Evolutionary conservation across 2,329 filamentous ascomycete species (phyloP).

Genomic region (Colletotrichum sp.): DNA sequence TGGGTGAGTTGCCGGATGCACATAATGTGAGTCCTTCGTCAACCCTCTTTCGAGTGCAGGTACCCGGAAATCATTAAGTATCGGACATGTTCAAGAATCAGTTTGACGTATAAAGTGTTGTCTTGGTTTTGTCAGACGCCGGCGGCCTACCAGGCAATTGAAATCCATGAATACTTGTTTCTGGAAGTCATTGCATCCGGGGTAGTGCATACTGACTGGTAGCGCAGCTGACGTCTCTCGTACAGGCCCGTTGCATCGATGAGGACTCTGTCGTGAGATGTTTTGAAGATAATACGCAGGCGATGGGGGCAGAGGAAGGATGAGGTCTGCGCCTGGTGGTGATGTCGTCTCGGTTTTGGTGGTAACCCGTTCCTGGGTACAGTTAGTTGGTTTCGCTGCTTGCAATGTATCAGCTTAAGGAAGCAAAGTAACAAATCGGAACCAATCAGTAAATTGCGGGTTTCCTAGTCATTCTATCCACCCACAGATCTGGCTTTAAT

Average conservation of each 20-base stretch:
- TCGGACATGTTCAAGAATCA: rapidly evolving
- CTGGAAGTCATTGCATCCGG: background rate
- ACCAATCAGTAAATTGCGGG: background rate
- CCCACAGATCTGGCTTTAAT: background rate
- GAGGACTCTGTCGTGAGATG: background rate
- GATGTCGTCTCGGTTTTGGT: background rate
- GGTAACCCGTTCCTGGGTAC: too few relatives aligned
- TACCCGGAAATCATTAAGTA: background rate
- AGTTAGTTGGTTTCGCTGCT: background rate
- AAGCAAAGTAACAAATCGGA: background rate
- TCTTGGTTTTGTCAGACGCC: background rate
- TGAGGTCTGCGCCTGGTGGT: background rate
- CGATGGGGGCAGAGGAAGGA: background rate
- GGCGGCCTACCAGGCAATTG: rapidly evolving
- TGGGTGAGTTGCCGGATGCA: background rate
- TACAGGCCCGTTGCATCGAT: rapidly evolving
- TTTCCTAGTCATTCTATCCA: background rate
- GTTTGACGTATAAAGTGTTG: background rate
- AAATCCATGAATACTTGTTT: background rate
- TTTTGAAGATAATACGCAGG: background rate
- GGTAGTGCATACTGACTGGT: rapidly evolving
- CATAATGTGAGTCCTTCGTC: rapidly evolving
- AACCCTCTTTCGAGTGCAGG: rapidly evolving
- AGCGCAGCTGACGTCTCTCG: rapidly evolving
- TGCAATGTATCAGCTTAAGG: background rate